Evolutionary conservation across 2,329 filamentous ascomycete genomes (phyloP), one percentile per base, ranked within the genome.

Genomic region (Talaromyces sp.): DNA sequence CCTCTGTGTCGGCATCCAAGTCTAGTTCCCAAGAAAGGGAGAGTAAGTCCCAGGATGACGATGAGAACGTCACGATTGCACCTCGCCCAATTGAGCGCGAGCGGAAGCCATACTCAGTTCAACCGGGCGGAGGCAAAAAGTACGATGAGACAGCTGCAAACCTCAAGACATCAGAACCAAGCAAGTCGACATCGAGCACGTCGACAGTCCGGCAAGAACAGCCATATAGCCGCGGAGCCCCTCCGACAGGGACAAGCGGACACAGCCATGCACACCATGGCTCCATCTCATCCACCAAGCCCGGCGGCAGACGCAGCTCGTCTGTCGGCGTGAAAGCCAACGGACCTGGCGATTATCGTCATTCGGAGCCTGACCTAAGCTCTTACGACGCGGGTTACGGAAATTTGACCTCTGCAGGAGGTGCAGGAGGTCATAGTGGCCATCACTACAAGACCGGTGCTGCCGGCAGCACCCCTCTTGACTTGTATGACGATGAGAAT

Each of bases 101-200:
- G 68, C 79, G 87, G 40, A 85, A 89, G 64, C 87, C 87, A 0
- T 90, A 89, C 68, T 78, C 76, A 28, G 83, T 82, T 1, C 82
- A 83, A 25, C 84, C 85, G 16, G 86, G 86, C 9, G 78, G 75
- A 28, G 86, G 86, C 7, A 88, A 86, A 70, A 71, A 79, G 2
- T 83, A 86, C 64, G 79, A 81, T 16, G 79, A 80, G n/a, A 6
- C 56, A 31, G 18, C 40, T 14, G 37, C 48, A n/a, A 60, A 40
- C 11, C 25, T 48, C 11, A 62, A 42, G n/a, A 56, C 52, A 5
- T n/a, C 37, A 14, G 55, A 90, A 21, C 70, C 73, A 21, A 58
- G 14, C 83, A 82, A 64, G 83, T 76, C 63, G 88, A 85, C 4
- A 84, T 82, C 11, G 78, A 81, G 69, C 86, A 83, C 28, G 87